Conservation (phyloP, 345 rosid species). For the Eucalyptus tenuipes region DNA sequence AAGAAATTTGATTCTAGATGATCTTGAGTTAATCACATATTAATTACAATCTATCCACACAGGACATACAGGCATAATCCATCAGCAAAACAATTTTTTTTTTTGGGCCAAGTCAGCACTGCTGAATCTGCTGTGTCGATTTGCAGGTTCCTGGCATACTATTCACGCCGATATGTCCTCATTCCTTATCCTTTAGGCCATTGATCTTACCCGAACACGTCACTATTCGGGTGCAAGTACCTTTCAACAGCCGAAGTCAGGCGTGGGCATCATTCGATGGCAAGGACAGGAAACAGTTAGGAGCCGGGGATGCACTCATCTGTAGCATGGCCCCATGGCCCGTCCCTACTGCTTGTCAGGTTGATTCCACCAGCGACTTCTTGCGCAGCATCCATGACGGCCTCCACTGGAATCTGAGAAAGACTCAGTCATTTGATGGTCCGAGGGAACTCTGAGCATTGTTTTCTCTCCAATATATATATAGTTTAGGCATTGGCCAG, state of each 20-base stretch:
- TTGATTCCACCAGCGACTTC: conserved; percentile 80
- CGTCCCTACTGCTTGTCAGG: conserved; percentile 86
- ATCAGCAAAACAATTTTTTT: neutral
- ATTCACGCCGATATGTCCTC: conserved; percentile 97
- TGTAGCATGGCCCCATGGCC: conserved; percentile 99
- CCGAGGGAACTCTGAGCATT: conserved; percentile 21
- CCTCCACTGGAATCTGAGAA: conserved; percentile 93
- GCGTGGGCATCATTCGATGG: conserved; percentile 99
- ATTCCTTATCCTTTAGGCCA: conserved; percentile 94
- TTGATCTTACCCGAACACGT: conserved; percentile 92
- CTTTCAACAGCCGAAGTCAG: conserved; percentile 80
- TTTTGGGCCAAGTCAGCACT: neutral
- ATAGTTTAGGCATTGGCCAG: neutral
- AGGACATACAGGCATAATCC: neutral
- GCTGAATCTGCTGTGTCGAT: neutral
- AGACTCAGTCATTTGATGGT: conserved; percentile 77
- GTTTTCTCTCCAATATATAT: neutral
- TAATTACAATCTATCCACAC: neutral
- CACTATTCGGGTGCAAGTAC: conserved; percentile 77
- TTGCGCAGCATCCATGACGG: conserved; percentile 90
- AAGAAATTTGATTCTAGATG: neutral
- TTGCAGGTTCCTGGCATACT: conserved; percentile 91
- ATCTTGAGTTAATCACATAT: neutral
- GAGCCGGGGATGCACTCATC: conserved; percentile 85
- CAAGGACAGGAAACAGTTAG: conserved; percentile 71